Evolutionary conservation across 768 basidiomycete genomes (phyloP).

Genomic region (Leccinum uliginosum): DNA sequence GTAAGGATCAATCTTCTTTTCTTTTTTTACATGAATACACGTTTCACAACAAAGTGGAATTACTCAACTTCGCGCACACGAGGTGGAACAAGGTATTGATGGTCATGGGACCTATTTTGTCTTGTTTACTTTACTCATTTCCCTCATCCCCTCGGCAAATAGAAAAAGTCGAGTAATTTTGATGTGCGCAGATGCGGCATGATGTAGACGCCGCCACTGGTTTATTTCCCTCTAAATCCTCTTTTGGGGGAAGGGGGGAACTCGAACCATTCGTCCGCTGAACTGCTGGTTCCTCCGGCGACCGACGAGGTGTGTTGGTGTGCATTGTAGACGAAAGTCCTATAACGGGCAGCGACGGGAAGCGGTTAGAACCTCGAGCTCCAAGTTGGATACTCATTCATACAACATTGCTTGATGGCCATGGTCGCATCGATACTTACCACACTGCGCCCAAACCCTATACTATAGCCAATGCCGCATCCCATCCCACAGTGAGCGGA

Average conservation of each 20-base stretch:
- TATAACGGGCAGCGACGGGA: not conserved
- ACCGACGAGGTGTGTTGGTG: not conserved
- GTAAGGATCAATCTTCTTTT: not conserved
- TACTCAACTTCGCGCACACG: not conserved
- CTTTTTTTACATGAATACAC: not conserved
- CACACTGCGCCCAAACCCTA: not conserved
- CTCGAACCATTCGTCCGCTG: not conserved
- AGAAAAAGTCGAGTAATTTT: not conserved
- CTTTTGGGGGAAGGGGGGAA: not conserved
- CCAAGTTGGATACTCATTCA: not conserved
- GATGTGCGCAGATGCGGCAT: not conserved
- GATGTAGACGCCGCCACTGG: not conserved
- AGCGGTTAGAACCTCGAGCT: not conserved
- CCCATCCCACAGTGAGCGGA: not conserved
- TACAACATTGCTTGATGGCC: not conserved
- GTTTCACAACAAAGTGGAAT: not conserved
- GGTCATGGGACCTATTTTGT: not conserved
- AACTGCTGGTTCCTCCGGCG: not conserved
- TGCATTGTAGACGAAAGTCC: not conserved
- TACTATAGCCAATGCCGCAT: not conserved
- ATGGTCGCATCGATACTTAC: not conserved
- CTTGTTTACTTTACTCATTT: not conserved
- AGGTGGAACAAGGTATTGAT: not conserved
- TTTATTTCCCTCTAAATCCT: not conserved
- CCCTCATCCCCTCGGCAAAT: not conserved